Percentiles rank a stretch among this genome's conserved stretches.
phyloP scores from a whole-genome alignment of 441 rosid genomes.

The Arabidopsis hybrid region DNA sequence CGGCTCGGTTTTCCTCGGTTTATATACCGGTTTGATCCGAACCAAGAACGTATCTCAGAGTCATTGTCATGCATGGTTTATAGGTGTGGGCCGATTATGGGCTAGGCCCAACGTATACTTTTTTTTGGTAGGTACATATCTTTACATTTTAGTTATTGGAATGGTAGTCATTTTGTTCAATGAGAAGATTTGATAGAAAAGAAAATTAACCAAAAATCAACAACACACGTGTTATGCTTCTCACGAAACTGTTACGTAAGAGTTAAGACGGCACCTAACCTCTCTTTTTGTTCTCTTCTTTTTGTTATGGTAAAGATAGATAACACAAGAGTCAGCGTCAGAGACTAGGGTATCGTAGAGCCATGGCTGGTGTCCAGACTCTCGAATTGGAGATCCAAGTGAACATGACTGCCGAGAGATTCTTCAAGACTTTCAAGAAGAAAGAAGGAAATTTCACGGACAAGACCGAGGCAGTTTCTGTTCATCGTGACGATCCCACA shows the following conservation, averaged over 20 bases:
- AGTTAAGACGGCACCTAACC: background rate
- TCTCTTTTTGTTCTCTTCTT: background rate
- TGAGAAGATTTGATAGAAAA: too few relatives aligned
- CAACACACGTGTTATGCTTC: background rate
- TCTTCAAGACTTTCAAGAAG: slow-evolving; percentile 36
- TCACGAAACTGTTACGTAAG: background rate
- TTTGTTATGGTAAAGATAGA: background rate
- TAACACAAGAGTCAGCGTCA: background rate
- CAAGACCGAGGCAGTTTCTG: slow-evolving; percentile 38
- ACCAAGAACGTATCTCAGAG: background rate
- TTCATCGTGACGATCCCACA: slow-evolving; percentile 26
- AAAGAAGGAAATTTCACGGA: slow-evolving; percentile 39
- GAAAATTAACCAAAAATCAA: background rate
- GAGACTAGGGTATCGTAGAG: background rate
- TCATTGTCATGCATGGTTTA: background rate
- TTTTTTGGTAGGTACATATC: too few relatives aligned
- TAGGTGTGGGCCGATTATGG: background rate
- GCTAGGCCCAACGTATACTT: slow-evolving; percentile 11
- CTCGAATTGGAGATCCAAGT: slow-evolving; percentile 38
- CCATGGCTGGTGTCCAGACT: slow-evolving; percentile 22
- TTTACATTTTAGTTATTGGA: too few relatives aligned
- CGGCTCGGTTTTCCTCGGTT: slow-evolving; percentile 1
- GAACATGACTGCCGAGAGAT: slow-evolving; percentile 32
- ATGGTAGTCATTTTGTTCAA: too few relatives aligned
- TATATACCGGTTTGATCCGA: slow-evolving; percentile 9